Conservation (phyloP, 441 rosid genomes). For the Populus hybrid region DNA sequence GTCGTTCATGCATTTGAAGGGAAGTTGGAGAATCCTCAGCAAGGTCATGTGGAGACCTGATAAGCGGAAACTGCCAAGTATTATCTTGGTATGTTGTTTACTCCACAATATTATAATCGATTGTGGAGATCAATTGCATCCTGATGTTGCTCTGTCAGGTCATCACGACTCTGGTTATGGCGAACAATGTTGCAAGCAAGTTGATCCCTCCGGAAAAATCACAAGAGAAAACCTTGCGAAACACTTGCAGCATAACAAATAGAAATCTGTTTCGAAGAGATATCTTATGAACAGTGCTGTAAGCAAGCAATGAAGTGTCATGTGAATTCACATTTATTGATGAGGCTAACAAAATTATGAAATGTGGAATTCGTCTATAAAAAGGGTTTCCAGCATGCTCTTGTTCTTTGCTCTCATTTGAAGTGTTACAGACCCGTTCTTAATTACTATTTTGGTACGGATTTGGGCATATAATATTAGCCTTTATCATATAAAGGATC, state of each 20-base stretch:
- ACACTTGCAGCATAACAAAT: constrained; percentile 34
- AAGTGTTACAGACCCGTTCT: background rate
- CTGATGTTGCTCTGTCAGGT: constrained; percentile 20
- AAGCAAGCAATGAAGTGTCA: background rate
- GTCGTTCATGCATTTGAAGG: constrained; percentile 56
- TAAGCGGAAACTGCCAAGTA: constrained; percentile 57
- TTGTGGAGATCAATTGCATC: constrained; percentile 43
- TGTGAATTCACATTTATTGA: background rate
- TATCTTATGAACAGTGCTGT: background rate
- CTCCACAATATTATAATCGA: constrained; percentile 65
- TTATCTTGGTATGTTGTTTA: constrained; percentile 68
- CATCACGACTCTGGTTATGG: constrained; percentile 46
- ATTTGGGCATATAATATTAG: background rate
- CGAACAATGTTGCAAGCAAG: constrained; percentile 36
- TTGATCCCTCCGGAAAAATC: constrained; percentile 41
- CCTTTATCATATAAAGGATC: background rate
- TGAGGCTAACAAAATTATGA: background rate
- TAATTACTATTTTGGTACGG: background rate
- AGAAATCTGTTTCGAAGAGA: constrained; percentile 12
- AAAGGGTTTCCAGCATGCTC: background rate
- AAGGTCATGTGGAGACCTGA: constrained; percentile 81
- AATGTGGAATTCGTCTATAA: background rate
- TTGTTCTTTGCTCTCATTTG: background rate
- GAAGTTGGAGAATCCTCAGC: constrained; percentile 57
- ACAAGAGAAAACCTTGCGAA: constrained; percentile 56